Conservation (phyloP, 2,329 filamentous ascomycete species). For the Curvularia sp. region DNA sequence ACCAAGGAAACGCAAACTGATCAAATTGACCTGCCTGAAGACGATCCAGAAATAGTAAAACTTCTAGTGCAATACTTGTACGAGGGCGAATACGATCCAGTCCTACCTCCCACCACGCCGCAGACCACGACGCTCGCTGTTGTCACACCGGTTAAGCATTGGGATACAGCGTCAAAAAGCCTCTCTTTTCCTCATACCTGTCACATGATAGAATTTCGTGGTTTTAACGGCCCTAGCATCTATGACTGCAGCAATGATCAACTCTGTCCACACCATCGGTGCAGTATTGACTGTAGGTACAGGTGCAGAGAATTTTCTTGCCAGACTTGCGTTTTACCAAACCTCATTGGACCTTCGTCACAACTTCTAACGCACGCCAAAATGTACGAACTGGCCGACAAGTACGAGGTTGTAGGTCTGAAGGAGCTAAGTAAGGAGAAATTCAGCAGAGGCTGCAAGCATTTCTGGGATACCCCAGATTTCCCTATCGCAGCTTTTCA, state of each 20-base stretch:
- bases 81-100: not conserved
- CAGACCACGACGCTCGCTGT: constrained; percentile 2
- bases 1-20: not conserved
- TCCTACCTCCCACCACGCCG: not conserved
- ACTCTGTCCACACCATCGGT: not conserved
- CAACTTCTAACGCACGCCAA: constrained; percentile 7
- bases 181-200: constrained; percentile 3
- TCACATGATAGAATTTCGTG: not conserved
- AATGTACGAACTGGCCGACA: constrained; percentile 10
- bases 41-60: not conserved
- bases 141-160: not conserved
- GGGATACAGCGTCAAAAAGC: constrained; percentile 1
- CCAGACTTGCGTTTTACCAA: not conserved
- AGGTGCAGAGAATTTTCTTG: not conserved
- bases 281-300: not conserved
- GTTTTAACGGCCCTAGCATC: not conserved
- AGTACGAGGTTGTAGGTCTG: constrained; percentile 5
- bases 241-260: not conserved
- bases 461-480: not conserved
- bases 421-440: constrained; percentile 3
- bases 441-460: not conserved
- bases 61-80: constrained; percentile 3
- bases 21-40: not conserved
- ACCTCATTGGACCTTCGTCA: not conserved
- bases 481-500: not conserved